A percentile compares a stretch with the other conserved stretches of the same genome.
Evolutionary conservation across 768 basidiomycete species (phyloP).

Genomic region (Boletus subparvulus): DNA sequence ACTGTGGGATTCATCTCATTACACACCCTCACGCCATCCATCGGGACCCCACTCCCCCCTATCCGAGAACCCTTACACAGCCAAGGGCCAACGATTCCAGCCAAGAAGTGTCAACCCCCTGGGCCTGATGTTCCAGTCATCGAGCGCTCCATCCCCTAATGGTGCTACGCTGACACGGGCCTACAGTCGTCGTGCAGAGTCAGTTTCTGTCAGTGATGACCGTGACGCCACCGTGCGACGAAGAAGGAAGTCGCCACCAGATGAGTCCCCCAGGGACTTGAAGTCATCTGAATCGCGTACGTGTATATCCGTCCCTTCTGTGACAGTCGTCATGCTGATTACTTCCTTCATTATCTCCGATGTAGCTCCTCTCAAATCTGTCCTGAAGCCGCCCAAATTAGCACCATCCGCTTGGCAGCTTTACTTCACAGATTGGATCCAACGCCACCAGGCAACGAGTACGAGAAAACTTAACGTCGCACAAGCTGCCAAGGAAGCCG

Average conservation of each 20-base stretch:
- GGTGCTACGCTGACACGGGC: constrained; percentile 51
- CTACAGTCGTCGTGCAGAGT: constrained; percentile 69
- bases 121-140: constrained; percentile 61
- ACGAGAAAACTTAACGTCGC: constrained; percentile 91
- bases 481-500: constrained; percentile 93
- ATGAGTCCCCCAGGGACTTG: constrained; percentile 37
- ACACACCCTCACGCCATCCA: constrained; percentile 42
- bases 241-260: constrained; percentile 43
- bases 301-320: constrained; percentile 34
- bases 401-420: constrained; percentile 96
- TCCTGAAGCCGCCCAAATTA: constrained; percentile 83
- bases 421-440: constrained; percentile 95
- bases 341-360: constrained; percentile 24
- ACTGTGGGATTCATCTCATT: constrained; percentile 56
- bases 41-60: constrained; percentile 49
- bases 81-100: constrained; percentile 38
- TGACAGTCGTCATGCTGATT: constrained; percentile 32
- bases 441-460: constrained; percentile 75
- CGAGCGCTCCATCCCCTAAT: constrained; percentile 64
- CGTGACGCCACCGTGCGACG: constrained; percentile 73
- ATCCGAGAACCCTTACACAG: constrained; percentile 42
- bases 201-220: constrained; percentile 58
- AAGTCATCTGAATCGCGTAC: constrained; percentile 48
- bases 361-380: constrained; percentile 69
- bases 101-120: constrained; percentile 46